Evolutionary conservation across 306 rosid genomes (phyloP).

Genomic region (Fragaria iinumae): DNA sequence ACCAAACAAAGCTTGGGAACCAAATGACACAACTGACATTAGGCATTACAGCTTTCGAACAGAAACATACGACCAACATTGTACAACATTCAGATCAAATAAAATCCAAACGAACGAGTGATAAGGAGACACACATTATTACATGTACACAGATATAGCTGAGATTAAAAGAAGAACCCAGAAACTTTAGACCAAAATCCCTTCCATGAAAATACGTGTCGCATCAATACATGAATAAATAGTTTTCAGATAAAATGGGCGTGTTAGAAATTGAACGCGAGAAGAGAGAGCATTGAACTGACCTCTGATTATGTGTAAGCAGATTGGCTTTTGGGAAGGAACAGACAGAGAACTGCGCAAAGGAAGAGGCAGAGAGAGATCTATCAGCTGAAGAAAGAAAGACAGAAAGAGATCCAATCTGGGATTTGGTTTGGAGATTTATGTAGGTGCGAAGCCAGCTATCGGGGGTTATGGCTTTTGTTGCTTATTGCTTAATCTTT

Average conservation of each 20-base stretch:
- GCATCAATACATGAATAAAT: not conserved
- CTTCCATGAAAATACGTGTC: not conserved
- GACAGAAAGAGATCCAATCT: constrained; percentile 32
- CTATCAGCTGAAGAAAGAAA: constrained; percentile 5
- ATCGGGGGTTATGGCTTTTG: not conserved
- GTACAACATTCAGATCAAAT: constrained; percentile 1
- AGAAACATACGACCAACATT: not conserved
- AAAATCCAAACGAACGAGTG: not conserved
- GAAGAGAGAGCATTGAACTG: constrained; percentile 16
- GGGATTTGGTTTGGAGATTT: constrained; percentile 3
- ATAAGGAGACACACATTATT: not conserved
- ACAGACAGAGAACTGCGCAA: not conserved
- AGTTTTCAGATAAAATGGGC: not conserved
- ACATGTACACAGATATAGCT: not conserved
- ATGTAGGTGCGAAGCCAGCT: not conserved
- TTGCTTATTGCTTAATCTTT: not conserved
- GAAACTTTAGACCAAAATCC: not conserved
- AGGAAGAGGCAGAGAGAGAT: constrained; percentile 1
- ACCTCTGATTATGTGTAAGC: constrained; percentile 27
- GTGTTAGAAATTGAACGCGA: not conserved
- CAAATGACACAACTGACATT: constrained; percentile 8
- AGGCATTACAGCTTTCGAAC: not conserved
- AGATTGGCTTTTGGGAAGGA: not conserved
- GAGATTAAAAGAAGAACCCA: not conserved
- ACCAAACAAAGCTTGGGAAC: not conserved